Evolutionary conservation across 768 basidiomycete genomes (phyloP), one percentile per base, ranked within the genome.

Genomic region (Boletales sp.): DNA sequence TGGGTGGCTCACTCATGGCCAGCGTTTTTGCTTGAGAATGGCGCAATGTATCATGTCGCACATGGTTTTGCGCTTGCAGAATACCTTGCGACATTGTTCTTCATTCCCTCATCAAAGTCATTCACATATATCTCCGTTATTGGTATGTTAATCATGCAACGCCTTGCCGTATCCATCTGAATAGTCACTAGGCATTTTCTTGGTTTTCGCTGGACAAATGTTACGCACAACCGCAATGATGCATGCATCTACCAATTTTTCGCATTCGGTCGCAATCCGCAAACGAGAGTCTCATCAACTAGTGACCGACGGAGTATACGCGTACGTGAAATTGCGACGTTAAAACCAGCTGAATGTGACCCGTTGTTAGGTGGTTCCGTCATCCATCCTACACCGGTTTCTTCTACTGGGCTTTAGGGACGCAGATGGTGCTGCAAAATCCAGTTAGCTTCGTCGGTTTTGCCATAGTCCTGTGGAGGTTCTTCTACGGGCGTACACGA

Each of bases 361-460:
- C 14, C 32, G 18, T 35, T 31, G 8, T 35, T 42, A 64, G 64
- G 19, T 66, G 57, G 81, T 86, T 84, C 53, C 83, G 96, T 13
- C 96, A 99, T 69, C 96, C 96, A 11, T 96, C 95, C 0, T 99
- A 99, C 59, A 82, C 90, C 2, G 96, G 94, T 2, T 99, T 97
- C 74, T 95, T 90, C 68, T 98, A 95, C 67, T 98, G 96, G 96
- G 94, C 93, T 0, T 62, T 99, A 25, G 93, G 94, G 2, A 96
- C 93, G 0, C 96, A 99, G 65, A 70, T 98, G 34, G 80, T 92
- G 1, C 75, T 98, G 18, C 93, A 93, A 63, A 99, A 98, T 63
- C 81, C 88, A 0, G 30, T 93, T 14, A 83, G 83, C 13, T 83
- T 90, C 55, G 39, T 83, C 2, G 66, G 81, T 2, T 98, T 87